Evolutionary conservation across 345 rosid species (phyloP), one percentile per base, ranked within the genome.

Genomic region (Gossypium bickii): DNA sequence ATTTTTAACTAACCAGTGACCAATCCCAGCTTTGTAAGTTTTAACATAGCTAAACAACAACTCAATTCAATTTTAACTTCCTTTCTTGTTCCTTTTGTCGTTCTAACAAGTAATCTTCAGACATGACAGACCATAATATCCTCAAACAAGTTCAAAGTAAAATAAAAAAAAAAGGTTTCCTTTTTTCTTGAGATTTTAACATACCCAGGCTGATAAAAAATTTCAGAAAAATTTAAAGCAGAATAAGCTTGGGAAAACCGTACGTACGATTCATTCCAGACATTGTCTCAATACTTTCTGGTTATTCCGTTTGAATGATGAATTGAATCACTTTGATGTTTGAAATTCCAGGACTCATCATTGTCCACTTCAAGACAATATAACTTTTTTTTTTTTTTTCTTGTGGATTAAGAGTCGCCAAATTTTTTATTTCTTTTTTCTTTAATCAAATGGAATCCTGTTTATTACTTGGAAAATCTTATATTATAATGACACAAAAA

Each of bases 261-360:
- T 51, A 67, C 20, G 72, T 58, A 78, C 64, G 41, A 43, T 56
- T 24, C 65, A 11, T 51, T 51, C 55, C 55, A 59, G 43, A 52
- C 56, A 8, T 4, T 4, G 11, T 49, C 63, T 22, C 29, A 2
- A 51, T 52, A 17, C 27, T 78, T 75, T 79, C 78, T 49, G 72
- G 79, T 75, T 70, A 70, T 43, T 76, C 77, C 18, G 81, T 79
- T 48, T 71, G 80, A 61, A 16, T 53, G 34, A 70, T 38, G 41
- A 57, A 25, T 16, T 59, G 22, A 71, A 56, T 78, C 49, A 56
- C 57, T 17, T 51, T 44, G 66, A 71, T 63, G 67, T 57, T 45
- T 72, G 72, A 43, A 72, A 74, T 68, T 38, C 60, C 25, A 69
- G 62, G 18, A 61, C 58, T 57, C 71, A 72, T 78, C 72, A 64